Base-by-base conservation (phyloP, 2,329 filamentous ascomycete genomes). In the Coleophoma cylindrospora region DNA sequence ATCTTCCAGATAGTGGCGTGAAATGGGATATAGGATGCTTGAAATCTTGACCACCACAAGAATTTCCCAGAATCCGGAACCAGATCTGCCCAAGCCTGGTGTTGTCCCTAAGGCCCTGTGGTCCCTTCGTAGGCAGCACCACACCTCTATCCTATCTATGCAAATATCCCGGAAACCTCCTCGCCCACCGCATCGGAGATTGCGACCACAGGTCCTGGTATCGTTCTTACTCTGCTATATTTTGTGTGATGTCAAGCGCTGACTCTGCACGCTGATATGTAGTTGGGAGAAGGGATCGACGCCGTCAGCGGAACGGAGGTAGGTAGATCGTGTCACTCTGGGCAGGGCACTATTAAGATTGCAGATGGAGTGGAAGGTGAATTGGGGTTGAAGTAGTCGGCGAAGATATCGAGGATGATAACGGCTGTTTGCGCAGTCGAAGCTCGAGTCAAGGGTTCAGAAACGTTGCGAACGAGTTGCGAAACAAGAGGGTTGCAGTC, bases 181-280 rank as follows among this genome's bases (percentile, higher is more conserved):
- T 54, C 58, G 55, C 52, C 61, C 59, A 54, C 61, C 59, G 53
- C 61, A 62, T 63, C 53, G 54, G 57, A 60, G 52, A 41, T 22
- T 55, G 50, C 54, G 58, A 59, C 58, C 60, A 51, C 47, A 49
- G 52, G 60, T 58, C 58, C 55, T 58, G 40, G 47, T 33, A 34
- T 51, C 38, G 48, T 47, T 19, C 27, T 6, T 27, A 27, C 27
- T 3, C 27, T 27, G 27, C 27, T 27, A 27, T 27, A 27, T 27
- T 44, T 2, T 10, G 10, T 32, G 15, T 38, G 66, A 14, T 72
- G 70, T 7, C 72, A 71, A 44, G 38, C 27, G 27, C 27, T 27
- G 27, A 27, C 27, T 27, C 19, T 27, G 47, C 5, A 68, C 71
- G 43, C 67, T 58, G 45, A 55, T 32, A 38, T 27, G 43, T 15